Evolutionary conservation across 1,284 basidiomycete genomes (phyloP), one percentile per base, ranked within the genome.

Genomic region (Ceraceosorus guamensis): DNA sequence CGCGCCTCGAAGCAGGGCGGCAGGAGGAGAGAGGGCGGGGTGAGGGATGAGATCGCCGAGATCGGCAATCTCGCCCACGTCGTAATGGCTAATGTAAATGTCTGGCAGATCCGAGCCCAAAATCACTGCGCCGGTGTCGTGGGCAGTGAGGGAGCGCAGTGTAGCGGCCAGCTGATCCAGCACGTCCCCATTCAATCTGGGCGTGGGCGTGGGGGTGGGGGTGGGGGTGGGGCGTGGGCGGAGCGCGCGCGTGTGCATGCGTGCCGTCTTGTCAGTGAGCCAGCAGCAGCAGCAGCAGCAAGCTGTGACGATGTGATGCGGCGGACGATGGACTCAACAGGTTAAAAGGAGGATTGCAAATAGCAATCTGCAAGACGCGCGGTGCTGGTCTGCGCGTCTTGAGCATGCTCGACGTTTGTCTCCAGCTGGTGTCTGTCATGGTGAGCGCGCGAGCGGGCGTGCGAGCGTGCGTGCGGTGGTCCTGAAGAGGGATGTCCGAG

Each of bases 341-440:
- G 46, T 56, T 56, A 18, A 45, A 50, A 6, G 55, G 55, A 32
- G 55, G 55, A 43, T 56, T 56, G 14, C 37, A 24, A 37, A 56
- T 56, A 3, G 52, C 14, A n/a, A 56, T n/a, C 13, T 52, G 31
- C 11, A 56, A 31, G 18, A 55, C 51, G n/a, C 51, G 54, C n/a
- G 54, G 52, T 10, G 16, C 16, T 24, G 54, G 53, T 18, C 55
- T 48, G 31, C 55, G 47, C 5, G 48, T 56, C 30, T 55, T 46
- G 13, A 56, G 51, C 37, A 41, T 8, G 37, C 37, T 41, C n/a
- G 37, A 41, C 8, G 8, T 41, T n/a, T 41, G 8, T n/a, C n/a
- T 41, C 8, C 8, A 41, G 8, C 8, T 41, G 8, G 8, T 41
- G 37, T n/a, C 37, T 8, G 37, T 8, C 37, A n/a, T 41, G 8